phyloP scores from a whole-genome alignment of 2,329 filamentous ascomycete genomes.

The Fusarium sp. region DNA sequence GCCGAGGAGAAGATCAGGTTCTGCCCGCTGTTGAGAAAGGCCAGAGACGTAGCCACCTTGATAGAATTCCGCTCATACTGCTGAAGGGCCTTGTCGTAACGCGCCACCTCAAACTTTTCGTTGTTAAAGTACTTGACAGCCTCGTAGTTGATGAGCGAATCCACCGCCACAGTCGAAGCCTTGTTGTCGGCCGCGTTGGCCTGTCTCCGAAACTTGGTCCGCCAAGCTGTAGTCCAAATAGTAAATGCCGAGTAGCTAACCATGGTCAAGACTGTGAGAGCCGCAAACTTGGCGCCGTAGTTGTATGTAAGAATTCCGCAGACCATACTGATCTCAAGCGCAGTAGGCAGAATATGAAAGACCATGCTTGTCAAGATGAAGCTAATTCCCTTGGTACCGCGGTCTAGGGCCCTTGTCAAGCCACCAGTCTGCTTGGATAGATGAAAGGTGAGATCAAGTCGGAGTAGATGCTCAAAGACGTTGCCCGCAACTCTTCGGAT shows the following conservation, averaged over 20 bases:
- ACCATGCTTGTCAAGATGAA: constrained; percentile 98
- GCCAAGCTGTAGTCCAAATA: constrained; percentile 95
- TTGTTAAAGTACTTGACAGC: constrained; percentile 99
- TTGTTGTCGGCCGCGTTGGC: constrained; percentile 97
- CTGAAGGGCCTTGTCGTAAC: constrained; percentile 88
- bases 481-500: constrained; percentile 91
- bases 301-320: constrained; percentile 97
- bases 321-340: constrained; percentile 93
- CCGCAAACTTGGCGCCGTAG: constrained; percentile 91
- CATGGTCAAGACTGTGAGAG: constrained; percentile 92
- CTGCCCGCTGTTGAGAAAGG: constrained; percentile 93
- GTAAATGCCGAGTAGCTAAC: constrained; percentile 95
- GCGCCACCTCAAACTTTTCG: constrained; percentile 90
- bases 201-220: constrained; percentile 94
- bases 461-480: constrained; percentile 91
- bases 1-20: constrained; percentile 97
- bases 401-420: constrained; percentile 91
- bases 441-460: constrained; percentile 93
- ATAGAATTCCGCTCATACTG: constrained; percentile 95
- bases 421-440: constrained; percentile 94
- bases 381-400: constrained; percentile 98
- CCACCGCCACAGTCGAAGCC: constrained; percentile 93
- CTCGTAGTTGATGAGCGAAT: constrained; percentile 98
- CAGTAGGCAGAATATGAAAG: constrained; percentile 94
- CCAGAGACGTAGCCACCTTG: constrained; percentile 93